Evolutionary conservation across 345 rosid genomes (phyloP), one percentile per base, ranked within the genome.

Genomic region (Pistacia vera): DNA sequence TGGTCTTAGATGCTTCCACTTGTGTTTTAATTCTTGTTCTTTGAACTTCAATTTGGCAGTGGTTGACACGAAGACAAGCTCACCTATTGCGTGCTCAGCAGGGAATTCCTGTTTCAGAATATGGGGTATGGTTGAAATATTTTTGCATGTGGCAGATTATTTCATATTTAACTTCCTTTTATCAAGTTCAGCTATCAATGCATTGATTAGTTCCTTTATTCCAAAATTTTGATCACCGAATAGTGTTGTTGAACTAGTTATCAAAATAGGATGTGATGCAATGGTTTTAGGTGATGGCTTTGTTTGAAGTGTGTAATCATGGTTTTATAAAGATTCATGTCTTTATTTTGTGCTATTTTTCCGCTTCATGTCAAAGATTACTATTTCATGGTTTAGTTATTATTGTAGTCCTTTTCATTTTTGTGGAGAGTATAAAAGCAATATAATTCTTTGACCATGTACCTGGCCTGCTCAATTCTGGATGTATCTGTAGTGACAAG

Each of bases 81-180:
- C 99, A 89, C 35, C 52, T 85, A 22, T 52, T 92, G 58, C 97
- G 97, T 70, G 97, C 97, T 65, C 98, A 94, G 80, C 97, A 97
- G 86, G 98, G 99, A 56, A 92, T 94, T 83, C 97, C 97, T 28
- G 75, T 89, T 66, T 97, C 99, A 78, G 99, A 97, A 87, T 90
- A 86, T 61, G 97, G 98, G 90, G 99, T 97, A 85, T 81, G 83
- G 64, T 84, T 64, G 71, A 76, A 22, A 75, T 67, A 70, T 76
- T 65, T n/a, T 76, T 71, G 61, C 84, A 70, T 44, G 35, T 54
- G 20, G 36, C 65, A 28, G n/a, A 54, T 54, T 60, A 46, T 5
- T 63, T 52, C 38, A 56, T 56, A 8, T 35, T 41, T 56, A 17
- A 44, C 8, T 38, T 65, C 17, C 68, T 65, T n/a, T 51, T 54